A percentile compares a stretch with the other conserved stretches of the same genome.
phyloP scores from a whole-genome alignment of 2,329 filamentous ascomycete species.

The Knufia fluminis region DNA sequence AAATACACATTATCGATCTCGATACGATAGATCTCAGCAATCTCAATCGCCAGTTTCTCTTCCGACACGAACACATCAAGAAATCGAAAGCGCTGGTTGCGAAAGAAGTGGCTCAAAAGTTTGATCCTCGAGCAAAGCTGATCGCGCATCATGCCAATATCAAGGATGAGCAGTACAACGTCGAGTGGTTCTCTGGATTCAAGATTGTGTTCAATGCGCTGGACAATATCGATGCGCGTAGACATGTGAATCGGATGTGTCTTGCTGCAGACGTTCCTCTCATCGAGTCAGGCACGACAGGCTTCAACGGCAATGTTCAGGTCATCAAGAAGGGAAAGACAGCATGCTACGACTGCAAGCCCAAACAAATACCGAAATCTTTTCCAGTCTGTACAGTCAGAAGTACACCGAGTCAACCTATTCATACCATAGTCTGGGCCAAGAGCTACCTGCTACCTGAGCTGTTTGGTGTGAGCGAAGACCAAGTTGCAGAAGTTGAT shows the following conservation, averaged over 20 bases:
- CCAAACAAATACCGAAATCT: constrained; percentile 81
- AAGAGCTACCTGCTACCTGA: constrained; percentile 96
- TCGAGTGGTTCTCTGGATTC: constrained; percentile 78
- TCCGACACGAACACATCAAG: constrained; percentile 94
- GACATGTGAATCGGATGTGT: constrained; percentile 97
- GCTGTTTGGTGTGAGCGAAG: constrained; percentile 85
- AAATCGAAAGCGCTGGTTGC: constrained; percentile 91
- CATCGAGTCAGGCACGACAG: constrained; percentile 93
- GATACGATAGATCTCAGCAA: constrained; percentile 98
- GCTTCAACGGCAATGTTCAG: constrained; percentile 95
- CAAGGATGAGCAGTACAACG: constrained; percentile 76
- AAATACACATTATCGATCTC: constrained; percentile 90
- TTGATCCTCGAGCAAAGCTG: constrained; percentile 81
- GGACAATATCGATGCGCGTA: constrained; percentile 85
- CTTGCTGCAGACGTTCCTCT: constrained; percentile 80
- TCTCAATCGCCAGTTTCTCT: constrained; percentile 93
- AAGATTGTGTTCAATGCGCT: constrained; percentile 89
- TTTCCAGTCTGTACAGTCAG: constrained; percentile 96
- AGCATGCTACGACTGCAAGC: constrained; percentile 91
- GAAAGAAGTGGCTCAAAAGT: constrained; percentile 79
- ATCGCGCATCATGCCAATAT: constrained; percentile 90
- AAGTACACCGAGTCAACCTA: constrained; percentile 89
- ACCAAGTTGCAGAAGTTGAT: constrained; percentile 70
- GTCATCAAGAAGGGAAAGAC: constrained; percentile 87
- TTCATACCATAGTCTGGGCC: constrained; percentile 97